phyloP scores from a whole-genome alignment of 176 grass and related monocot genomes.

The Phoenix dactylifera region DNA sequence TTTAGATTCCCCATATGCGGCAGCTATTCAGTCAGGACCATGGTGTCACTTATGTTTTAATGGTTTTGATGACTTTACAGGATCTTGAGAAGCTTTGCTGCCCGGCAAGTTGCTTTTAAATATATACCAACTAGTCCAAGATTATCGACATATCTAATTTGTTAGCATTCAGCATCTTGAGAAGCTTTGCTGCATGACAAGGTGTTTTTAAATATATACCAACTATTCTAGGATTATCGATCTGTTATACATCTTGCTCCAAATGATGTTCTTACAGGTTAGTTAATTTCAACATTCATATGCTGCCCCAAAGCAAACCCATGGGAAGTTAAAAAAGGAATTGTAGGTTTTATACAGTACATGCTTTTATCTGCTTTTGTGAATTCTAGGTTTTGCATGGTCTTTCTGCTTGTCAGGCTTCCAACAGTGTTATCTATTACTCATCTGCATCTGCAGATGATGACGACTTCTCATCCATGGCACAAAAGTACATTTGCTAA shows the following conservation, averaged over 20 bases:
- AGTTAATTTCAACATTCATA: too few species aligned
- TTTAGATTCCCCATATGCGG: constrained; percentile 72
- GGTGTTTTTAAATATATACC: constrained; percentile 1
- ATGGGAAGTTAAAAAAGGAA: too few species aligned
- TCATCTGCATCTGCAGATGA: too few species aligned
- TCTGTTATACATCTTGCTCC: too few species aligned
- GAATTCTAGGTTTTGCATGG: too few species aligned
- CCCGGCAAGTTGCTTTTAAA: constrained; percentile 40
- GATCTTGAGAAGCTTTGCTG: constrained; percentile 78
- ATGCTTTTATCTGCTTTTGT: too few species aligned
- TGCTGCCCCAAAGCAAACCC: too few species aligned
- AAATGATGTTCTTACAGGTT: not conserved
- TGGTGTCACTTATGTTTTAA: constrained; percentile 83
- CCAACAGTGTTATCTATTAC: too few species aligned
- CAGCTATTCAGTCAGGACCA: constrained; percentile 89
- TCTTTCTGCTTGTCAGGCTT: too few species aligned
- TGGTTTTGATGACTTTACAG: constrained; percentile 67
- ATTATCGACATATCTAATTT: not conserved
- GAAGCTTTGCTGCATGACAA: constrained; percentile 79
- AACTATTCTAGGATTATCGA: not conserved
- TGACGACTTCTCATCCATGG: too few species aligned
- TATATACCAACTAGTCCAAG: not conserved
- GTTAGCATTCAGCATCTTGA: constrained; percentile 37
- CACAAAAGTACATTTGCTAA: too few species aligned
- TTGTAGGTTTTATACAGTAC: too few species aligned